A percentile compares a stretch with the other conserved stretches of the same genome.
phyloP scores from a whole-genome alignment of 73 alveolate species.

The Tetrahymena malaccensis region DNA sequence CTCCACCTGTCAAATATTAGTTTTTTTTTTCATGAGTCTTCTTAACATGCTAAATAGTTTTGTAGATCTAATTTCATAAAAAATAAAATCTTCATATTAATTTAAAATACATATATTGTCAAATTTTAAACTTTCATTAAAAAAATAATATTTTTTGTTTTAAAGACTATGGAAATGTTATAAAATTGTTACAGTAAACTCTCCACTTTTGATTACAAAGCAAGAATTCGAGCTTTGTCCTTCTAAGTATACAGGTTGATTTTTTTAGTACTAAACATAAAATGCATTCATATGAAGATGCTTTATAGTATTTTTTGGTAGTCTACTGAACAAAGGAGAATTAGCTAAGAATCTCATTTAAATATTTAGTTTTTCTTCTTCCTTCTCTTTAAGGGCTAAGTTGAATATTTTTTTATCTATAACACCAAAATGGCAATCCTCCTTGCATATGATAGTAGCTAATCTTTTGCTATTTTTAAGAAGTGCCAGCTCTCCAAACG shows the following conservation, averaged over 20 bases:
- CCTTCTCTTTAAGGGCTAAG: background rate
- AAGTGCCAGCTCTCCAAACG: constrained; percentile 33
- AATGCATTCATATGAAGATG: background rate
- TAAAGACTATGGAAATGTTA: too few species aligned
- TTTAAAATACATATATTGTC: too few species aligned
- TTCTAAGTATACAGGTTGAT: background rate
- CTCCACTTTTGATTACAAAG: background rate
- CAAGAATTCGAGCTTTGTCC: background rate
- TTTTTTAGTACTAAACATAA: background rate
- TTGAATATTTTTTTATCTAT: background rate
- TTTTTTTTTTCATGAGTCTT: background rate
- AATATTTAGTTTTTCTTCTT: background rate
- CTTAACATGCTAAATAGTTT: background rate
- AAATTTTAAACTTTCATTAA: too few species aligned
- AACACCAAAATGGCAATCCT: constrained; percentile 21
- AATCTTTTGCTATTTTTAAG: constrained; percentile 4
- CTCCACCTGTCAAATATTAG: background rate
- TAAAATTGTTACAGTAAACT: background rate
- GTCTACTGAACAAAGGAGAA: background rate
- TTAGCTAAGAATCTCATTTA: background rate
- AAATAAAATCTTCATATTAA: too few species aligned
- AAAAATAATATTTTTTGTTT: too few species aligned
- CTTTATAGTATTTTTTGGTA: background rate
- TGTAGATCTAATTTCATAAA: background rate
- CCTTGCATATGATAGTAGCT: constrained; percentile 15